Evolutionary conservation across 2,329 filamentous ascomycete species (phyloP).

Genomic region (Verticillium nubilum): DNA sequence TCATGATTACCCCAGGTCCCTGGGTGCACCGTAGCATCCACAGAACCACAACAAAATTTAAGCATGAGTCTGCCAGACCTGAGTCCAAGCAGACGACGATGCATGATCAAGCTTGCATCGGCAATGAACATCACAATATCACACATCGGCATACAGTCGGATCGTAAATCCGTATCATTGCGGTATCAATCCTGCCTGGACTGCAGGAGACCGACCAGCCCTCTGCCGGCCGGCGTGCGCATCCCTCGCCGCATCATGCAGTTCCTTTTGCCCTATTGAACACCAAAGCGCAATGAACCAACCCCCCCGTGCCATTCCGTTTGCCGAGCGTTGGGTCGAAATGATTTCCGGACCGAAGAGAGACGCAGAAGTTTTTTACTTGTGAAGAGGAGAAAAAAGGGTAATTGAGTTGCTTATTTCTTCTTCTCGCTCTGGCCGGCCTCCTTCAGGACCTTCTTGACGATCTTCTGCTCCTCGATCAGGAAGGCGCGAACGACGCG

Average conservation of each 20-base stretch:
- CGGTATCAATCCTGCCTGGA: slow-evolving; percentile 21
- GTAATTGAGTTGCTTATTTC: slow-evolving; percentile 52
- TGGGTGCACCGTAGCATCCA: not conserved
- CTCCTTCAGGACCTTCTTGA: slow-evolving; percentile 99
- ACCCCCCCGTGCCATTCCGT: slow-evolving; percentile 21
- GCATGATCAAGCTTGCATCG: not conserved
- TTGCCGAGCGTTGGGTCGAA: slow-evolving; percentile 4
- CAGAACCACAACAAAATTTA: not conserved
- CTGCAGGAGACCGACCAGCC: slow-evolving; percentile 37
- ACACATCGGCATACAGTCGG: not conserved
- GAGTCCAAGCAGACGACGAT: no score
- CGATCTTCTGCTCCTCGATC: slow-evolving; percentile 99
- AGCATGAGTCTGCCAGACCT: not conserved
- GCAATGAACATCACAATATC: not conserved
- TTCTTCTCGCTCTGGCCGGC: slow-evolving; percentile 70
- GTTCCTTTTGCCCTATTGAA: slow-evolving; percentile 44
- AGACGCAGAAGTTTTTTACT: not conserved
- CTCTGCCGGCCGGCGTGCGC: slow-evolving; percentile 22
- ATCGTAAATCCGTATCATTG: slow-evolving; percentile 14
- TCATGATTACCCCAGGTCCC: slow-evolving; percentile 3
- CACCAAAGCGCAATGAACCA: slow-evolving; percentile 47
- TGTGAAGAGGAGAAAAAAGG: slow-evolving; percentile 2
- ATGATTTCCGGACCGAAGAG: slow-evolving; percentile 10
- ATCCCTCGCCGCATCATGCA: slow-evolving; percentile 36
- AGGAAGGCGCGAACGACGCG: slow-evolving; percentile 96